phyloP scores from a whole-genome alignment of 2,329 filamentous ascomycete genomes.

The Calonectria leucothoes region DNA sequence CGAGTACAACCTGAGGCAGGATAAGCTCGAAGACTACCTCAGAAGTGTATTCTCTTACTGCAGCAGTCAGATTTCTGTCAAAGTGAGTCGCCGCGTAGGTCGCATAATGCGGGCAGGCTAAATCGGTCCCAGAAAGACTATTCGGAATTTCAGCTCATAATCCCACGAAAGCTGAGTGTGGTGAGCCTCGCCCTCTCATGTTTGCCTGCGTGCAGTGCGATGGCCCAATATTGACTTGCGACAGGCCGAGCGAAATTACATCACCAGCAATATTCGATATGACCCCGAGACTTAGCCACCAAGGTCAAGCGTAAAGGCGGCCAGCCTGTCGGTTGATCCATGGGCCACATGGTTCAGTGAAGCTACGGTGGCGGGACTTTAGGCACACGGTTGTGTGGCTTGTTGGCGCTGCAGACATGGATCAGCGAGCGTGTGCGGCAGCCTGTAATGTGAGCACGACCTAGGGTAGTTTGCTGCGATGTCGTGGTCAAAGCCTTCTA shows the following conservation, averaged over 20 bases:
- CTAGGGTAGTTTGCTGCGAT: not conserved
- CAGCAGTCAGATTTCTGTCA: not conserved
- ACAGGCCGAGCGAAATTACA: not conserved
- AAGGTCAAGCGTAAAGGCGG: not conserved
- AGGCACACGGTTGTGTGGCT: not conserved
- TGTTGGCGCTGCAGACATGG: not conserved
- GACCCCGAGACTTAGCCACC: not conserved
- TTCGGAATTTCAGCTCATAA: not conserved
- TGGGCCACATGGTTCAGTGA: not conserved
- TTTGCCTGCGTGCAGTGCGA: too few relatives aligned
- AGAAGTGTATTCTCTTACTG: not conserved
- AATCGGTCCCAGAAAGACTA: not conserved
- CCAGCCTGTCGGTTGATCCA: not conserved
- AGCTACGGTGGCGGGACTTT: too few relatives aligned
- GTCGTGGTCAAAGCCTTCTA: not conserved
- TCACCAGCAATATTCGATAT: not conserved
- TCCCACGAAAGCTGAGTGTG: not conserved
- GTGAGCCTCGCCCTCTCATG: not conserved
- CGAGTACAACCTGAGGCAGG: not conserved
- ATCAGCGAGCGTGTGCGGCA: not conserved
- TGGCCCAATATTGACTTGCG: not conserved
- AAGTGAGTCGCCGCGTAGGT: not conserved
- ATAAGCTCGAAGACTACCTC: not conserved
- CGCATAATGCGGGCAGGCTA: not conserved
- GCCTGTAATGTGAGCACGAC: not conserved